Conservation (phyloP, 1,284 basidiomycete species). For the Puccinia horiana region DNA sequence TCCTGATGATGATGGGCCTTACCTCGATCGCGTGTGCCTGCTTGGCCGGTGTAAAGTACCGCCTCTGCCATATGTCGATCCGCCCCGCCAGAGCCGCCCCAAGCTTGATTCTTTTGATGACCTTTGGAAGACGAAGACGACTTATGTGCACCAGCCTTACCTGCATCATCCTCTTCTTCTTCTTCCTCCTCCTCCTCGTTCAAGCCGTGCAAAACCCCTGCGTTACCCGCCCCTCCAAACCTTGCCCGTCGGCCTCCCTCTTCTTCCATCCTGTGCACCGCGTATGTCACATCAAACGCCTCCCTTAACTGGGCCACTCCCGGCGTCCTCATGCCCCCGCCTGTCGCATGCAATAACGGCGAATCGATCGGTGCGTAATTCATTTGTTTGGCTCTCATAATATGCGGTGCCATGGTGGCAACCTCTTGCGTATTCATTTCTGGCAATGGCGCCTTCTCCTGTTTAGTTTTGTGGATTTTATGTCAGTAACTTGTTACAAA, state of each 20-base stretch:
- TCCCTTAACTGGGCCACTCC: constrained; percentile 86
- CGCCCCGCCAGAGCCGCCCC: constrained; percentile 56
- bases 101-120: constrained; percentile 49
- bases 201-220: constrained; percentile 67
- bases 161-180: constrained; percentile 53
- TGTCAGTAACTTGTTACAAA: neutral
- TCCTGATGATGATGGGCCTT: neutral
- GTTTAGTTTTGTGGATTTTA: neutral
- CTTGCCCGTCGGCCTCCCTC: constrained; percentile 78
- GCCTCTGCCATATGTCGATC: constrained; percentile 60
- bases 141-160: neutral
- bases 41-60: constrained; percentile 68
- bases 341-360: constrained; percentile 77
- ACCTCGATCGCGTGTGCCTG: constrained; percentile 70
- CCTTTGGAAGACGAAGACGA: neutral
- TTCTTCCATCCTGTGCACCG: constrained; percentile 98
- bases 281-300: constrained; percentile 98
- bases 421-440: constrained; percentile 44
- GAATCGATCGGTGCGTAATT: constrained; percentile 77
- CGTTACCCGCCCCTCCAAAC: constrained; percentile 70
- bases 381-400: constrained; percentile 39
- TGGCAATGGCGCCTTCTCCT: constrained; percentile 43
- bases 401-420: constrained; percentile 43
- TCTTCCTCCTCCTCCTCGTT: constrained; percentile 82
- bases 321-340: constrained; percentile 78